Base-by-base conservation (phyloP, 2,329 filamentous ascomycete genomes). In the Cordyceps farinosa region DNA sequence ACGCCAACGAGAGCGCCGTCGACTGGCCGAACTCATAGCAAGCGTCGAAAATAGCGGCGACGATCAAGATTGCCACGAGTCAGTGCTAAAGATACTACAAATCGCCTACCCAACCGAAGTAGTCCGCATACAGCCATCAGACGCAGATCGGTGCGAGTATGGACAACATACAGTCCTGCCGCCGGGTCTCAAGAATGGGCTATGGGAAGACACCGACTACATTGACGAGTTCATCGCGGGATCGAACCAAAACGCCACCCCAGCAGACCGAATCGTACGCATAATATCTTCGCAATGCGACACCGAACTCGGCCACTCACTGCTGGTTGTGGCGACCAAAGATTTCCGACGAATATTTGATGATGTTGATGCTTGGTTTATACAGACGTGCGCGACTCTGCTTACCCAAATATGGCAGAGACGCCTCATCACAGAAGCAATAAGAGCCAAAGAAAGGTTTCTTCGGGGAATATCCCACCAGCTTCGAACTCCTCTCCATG, bases 401-500 rank as follows among this genome's bases (percentile, higher is more conserved):
- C 66, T 80, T 7, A 74, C 73, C 4, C 72, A 76, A 3, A 71
- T 70, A 27, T 75, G 75, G 68, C 79, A 80, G 34, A 73, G 76
- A 22, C 69, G 67, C 2, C 66, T 74, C 11, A 66, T 81, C 0
- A 67, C 72, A 30, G 78, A 81, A 64, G 79, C 76, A 0, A 71
- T 80, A 62, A 68, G 69, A 13, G 77, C 77, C 0, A 81, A 80
- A 59, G 78, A 80, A 1, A 74, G 68, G 3, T 82, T 82, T 61
- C 69, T 81, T 0, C 72, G 79, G 4, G 77, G 78, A 0, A 75
- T 81, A 9, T 80, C 78, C 0, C 79, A 82, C 59, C 77, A 81
- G 42, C 74, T 82, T 0, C 73, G 79, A 44, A 82, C 79, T 0
- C 79, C 79, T 0, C 79, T 82, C 5, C 79, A 82, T 40, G 79